Evolutionary conservation across 495 filamentous ascomycete species (phyloP).

Genomic region (Neurospora sp.): DNA sequence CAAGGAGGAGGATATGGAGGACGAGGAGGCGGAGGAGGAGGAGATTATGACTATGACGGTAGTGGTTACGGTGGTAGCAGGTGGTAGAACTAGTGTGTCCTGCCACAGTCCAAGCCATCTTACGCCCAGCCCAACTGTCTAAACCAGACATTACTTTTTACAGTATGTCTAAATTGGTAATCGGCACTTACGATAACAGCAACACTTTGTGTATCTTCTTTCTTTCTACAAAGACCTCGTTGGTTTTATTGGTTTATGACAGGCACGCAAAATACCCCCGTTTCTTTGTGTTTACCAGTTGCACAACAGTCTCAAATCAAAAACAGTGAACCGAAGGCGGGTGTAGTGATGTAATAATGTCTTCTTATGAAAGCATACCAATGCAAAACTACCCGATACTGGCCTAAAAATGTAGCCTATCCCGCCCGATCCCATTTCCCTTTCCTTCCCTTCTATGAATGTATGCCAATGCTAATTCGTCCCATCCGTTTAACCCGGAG

Average conservation of each 20-base stretch:
- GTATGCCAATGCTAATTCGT: background rate
- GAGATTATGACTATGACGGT: background rate
- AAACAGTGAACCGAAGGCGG: too few relatives aligned
- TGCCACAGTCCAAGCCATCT: background rate
- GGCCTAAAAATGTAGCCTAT: background rate
- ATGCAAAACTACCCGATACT: background rate
- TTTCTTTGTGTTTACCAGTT: background rate
- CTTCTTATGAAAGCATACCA: too few relatives aligned
- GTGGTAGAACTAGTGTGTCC: background rate
- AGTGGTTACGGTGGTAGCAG: background rate
- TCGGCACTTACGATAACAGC: background rate
- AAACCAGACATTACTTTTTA: background rate
- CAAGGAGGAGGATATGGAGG: background rate
- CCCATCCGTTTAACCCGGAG: background rate
- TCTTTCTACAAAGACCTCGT: background rate
- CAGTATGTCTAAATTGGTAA: background rate
- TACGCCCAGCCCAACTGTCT: background rate
- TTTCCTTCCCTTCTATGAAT: background rate
- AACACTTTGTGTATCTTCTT: background rate
- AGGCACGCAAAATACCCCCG: background rate
- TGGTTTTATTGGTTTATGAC: background rate
- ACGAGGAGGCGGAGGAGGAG: background rate
- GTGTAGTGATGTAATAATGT: background rate
- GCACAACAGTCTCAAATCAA: too few relatives aligned
- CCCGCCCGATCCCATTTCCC: background rate